A percentile compares a stretch with the other conserved stretches of the same genome.
These are phyloP conservation scores for Smallanthus sonchifolius DNA, from an alignment of 129 eudicot species.

Conservation along the genomic window DNA sequence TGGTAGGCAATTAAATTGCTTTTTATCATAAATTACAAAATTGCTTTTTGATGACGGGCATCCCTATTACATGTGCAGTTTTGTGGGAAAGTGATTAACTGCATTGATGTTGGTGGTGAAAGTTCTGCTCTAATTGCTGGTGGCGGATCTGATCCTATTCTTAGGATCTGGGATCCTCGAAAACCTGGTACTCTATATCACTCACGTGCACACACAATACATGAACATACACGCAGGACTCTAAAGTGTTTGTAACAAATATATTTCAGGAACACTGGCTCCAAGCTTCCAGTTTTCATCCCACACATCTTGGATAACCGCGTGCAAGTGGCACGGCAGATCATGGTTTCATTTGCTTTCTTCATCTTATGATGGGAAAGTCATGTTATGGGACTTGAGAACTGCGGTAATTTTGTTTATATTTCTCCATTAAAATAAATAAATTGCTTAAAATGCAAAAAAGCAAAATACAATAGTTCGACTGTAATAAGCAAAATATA, in stretches of 20 bases:
- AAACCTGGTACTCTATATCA: conserved; percentile 67
- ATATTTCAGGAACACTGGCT: conserved; percentile 63
- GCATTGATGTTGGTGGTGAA: conserved; percentile 94
- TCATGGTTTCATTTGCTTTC: conserved; percentile 91
- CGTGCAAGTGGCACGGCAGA: conserved; percentile 83
- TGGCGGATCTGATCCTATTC: conserved; percentile 79
- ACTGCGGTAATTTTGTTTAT: conserved; percentile 53
- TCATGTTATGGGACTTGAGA: conserved; percentile 98
- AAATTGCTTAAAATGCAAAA: neutral
- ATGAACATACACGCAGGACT: neutral
- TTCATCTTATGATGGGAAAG: conserved; percentile 92
- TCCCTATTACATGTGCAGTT: conserved; percentile 30
- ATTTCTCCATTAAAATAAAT: neutral
- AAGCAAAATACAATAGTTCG: neutral
- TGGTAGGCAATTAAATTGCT: conserved; percentile 37
- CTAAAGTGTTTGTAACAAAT: conserved; percentile 1
- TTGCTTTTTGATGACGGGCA: neutral
- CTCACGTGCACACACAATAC: neutral
- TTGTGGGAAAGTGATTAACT: conserved; percentile 78
- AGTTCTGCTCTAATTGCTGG: conserved; percentile 83
- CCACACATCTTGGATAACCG: conserved; percentile 81
- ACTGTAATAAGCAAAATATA: neutral
- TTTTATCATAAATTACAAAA: neutral
- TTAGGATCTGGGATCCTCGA: conserved; percentile 98
- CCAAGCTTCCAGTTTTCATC: conserved; percentile 84